These are phyloP conservation scores for Phylloporus sp. DNA, from an alignment of 768 basidiomycete genomes.

Conservation along the genomic window DNA sequence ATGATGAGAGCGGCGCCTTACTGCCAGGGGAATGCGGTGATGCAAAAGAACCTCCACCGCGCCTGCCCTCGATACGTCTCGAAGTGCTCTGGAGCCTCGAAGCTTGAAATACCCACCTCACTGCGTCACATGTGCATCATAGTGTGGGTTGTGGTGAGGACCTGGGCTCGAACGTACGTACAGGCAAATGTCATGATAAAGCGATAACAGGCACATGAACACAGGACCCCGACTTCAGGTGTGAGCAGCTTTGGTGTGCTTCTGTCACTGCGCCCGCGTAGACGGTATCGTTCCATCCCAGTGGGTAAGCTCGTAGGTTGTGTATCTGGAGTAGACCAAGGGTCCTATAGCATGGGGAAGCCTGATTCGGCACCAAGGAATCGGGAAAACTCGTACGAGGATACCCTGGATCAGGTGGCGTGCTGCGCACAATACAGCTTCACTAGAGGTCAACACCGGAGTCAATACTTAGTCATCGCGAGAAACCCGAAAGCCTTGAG, in stretches of 20 bases:
- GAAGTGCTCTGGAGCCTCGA: neutral
- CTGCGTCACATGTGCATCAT: conserved; percentile 7
- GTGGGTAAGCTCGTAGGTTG: neutral
- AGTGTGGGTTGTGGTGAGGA: conserved; percentile 4
- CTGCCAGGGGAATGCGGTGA: neutral
- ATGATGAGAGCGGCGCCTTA: neutral
- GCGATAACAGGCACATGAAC: conserved; percentile 17
- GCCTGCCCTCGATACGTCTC: neutral
- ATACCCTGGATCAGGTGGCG: conserved; percentile 2
- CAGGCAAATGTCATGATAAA: neutral
- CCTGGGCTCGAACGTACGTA: conserved; percentile 18
- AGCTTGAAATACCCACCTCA: neutral
- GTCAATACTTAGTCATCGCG: neutral
- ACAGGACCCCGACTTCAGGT: conserved; percentile 18
- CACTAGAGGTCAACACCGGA: neutral
- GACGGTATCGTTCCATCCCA: neutral
- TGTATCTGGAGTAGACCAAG: neutral
- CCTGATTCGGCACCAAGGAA: neutral
- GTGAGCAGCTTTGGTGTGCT: conserved; percentile 5
- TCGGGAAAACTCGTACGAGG: conserved; percentile 1
- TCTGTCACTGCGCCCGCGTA: conserved; percentile 12
- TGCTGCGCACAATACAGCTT: neutral
- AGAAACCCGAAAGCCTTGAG: neutral
- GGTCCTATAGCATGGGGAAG: conserved; percentile 3
- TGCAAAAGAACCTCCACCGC: neutral